These are phyloP conservation scores for Talaromyces rugulosus DNA, from an alignment of 2,329 filamentous ascomycete genomes.

Conservation along the genomic window DNA sequence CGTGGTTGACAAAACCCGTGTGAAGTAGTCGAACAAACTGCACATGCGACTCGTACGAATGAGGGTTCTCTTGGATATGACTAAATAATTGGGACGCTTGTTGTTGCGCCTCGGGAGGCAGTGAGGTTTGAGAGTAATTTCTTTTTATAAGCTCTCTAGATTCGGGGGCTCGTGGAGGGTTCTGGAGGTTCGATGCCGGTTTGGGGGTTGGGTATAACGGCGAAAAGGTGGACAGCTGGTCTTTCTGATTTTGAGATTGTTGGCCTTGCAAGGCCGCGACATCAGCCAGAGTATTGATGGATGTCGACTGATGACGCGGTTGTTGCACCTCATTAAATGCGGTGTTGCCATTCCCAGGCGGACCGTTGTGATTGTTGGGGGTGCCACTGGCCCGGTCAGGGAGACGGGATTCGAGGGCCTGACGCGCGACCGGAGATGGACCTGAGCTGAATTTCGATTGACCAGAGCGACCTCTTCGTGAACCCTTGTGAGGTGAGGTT, in stretches of 20 bases:
- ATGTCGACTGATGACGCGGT: slow-evolving; percentile 40
- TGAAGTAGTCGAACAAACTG: slow-evolving; percentile 46
- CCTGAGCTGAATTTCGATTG: slow-evolving; percentile 30
- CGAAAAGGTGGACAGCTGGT: slow-evolving; percentile 31
- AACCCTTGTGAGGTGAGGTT: slow-evolving; percentile 31
- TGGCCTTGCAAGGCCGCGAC: slow-evolving; percentile 43
- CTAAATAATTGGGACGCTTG: slow-evolving; percentile 37
- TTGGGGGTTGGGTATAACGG: slow-evolving; percentile 36
- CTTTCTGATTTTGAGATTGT: slow-evolving; percentile 36
- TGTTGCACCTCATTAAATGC: slow-evolving; percentile 24
- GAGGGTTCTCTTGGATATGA: slow-evolving; percentile 43
- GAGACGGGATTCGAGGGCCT: slow-evolving; percentile 35
- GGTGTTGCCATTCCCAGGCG: slow-evolving; percentile 30
- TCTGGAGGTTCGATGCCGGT: slow-evolving; percentile 35
- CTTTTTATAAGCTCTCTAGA: slow-evolving; percentile 35
- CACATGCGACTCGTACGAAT: slow-evolving; percentile 44
- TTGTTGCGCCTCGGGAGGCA: slow-evolving; percentile 37
- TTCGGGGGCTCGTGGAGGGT: slow-evolving; percentile 42
- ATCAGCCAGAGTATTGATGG: slow-evolving; percentile 47
- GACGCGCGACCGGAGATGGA: slow-evolving; percentile 41
- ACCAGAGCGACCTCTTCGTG: slow-evolving; percentile 33
- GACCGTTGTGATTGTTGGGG: slow-evolving; percentile 24
- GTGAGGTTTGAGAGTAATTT: slow-evolving; percentile 39
- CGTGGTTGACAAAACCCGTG: slow-evolving; percentile 44
- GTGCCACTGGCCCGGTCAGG: slow-evolving; percentile 34